Evolutionary conservation across 257 asterid genomes (phyloP), one percentile per base, ranked within the genome.

Genomic region (Solanum medicagineum): DNA sequence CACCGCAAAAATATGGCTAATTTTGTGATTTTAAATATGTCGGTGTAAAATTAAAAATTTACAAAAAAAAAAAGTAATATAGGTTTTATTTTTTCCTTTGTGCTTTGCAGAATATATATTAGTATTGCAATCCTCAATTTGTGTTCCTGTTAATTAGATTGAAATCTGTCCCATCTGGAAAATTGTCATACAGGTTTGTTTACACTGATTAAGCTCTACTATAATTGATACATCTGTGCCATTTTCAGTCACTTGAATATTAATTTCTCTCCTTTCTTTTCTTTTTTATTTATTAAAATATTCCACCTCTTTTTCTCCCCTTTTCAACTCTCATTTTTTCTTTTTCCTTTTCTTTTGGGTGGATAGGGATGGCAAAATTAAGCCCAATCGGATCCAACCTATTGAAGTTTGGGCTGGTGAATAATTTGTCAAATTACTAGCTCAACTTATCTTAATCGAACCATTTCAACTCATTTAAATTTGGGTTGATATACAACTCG

Each of bases 21-120:
- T 57, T 0, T 20, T 8, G 2, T 0, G 0, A 1, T 9, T 2
- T 8, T 9, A 57, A 56, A 17, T 1, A 3, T 1, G 24, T 36
- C 36, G 6, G 42, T 36, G 1, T 36, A 36, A 36, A 36, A 36
- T 36, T 36, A 36, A 36, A 36, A 36, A 36, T 32, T 32, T 32
- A 32, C 4, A 32, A 32, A 32, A 2, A 32, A 36, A 4, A 36
- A 36, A 36, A 36, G 8, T 47, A 2, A 13, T 71, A 44, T 73
- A 19, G 80, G 81, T 73, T 73, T 73, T 65, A 26, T 11, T 73
- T 1, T 73, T 73, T 44, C 29, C 81, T 45, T 4, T 45, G 40
- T 45, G 81, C 40, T 73, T 45, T 45, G 56, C 56, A 73, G 81
- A 47, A 73, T n/a, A 73, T 73, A 8, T 73, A 40, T 73, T 36